Conservation (phyloP, 2,329 filamentous ascomycete genomes). For the Neoarthrinium moseri region DNA sequence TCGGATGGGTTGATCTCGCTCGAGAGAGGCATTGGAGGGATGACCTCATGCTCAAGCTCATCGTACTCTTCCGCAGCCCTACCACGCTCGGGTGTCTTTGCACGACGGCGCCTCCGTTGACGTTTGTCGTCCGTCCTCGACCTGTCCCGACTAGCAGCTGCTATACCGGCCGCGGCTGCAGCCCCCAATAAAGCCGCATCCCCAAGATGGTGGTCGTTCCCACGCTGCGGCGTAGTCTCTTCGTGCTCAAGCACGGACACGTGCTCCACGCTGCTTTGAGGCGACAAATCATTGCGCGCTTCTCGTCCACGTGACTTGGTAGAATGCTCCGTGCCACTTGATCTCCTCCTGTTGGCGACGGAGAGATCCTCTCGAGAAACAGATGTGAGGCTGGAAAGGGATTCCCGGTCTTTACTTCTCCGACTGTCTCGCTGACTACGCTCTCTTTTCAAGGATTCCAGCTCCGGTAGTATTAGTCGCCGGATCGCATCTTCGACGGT, state of each 20-base stretch:
- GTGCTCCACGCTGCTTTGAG: conserved; percentile 45
- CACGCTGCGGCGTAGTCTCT: conserved; percentile 45
- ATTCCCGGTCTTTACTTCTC: conserved; percentile 49
- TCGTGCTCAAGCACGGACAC: conserved; percentile 45
- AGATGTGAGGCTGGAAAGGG: conserved; percentile 57
- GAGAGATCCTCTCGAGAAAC: conserved; percentile 55
- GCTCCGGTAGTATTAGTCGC: conserved; percentile 83
- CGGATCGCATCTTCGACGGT: conserved; percentile 93
- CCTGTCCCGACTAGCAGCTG: conserved; percentile 38
- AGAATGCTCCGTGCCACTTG: conserved; percentile 53
- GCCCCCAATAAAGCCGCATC: conserved; percentile 45
- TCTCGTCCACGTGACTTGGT: conserved; percentile 49
- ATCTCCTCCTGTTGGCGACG: conserved; percentile 47
- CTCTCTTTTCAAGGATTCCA: conserved; percentile 88
- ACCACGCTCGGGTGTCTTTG: conserved; percentile 48
- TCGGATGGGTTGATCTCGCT: conserved; percentile 87
- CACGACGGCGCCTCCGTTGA: conserved; percentile 50
- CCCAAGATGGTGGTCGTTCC: conserved; percentile 32
- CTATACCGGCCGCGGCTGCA: conserved; percentile 37
- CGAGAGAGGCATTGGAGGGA: conserved; percentile 81
- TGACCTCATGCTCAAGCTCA: conserved; percentile 53
- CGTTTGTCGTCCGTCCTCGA: conserved; percentile 46
- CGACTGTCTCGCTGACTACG: conserved; percentile 73
- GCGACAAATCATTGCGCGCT: conserved; percentile 53
- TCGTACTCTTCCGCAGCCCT: conserved; percentile 50